These are phyloP conservation scores for Apiospora koreana DNA, from an alignment of 2,329 filamentous ascomycete genomes.

Conservation along the genomic window DNA sequence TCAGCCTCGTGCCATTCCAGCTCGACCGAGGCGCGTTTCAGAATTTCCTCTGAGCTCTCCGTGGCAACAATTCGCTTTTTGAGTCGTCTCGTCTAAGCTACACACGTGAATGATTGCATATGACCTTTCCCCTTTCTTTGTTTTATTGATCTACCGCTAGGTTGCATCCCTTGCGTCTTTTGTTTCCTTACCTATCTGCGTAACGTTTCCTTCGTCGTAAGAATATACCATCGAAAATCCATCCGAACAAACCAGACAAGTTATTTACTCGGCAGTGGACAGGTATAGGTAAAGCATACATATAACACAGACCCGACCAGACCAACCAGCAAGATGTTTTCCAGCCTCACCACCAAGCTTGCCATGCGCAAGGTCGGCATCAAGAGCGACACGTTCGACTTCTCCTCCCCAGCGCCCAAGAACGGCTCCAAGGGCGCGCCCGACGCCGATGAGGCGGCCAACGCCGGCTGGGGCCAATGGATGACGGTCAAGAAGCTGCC, in stretches of 20 bases:
- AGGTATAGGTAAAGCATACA: not conserved
- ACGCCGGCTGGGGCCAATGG: slow-evolving; percentile 40
- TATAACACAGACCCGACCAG: not conserved
- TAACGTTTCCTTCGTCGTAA: not conserved
- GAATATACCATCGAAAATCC: not conserved
- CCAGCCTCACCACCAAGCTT: slow-evolving; percentile 57
- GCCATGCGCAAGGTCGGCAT: slow-evolving; percentile 59
- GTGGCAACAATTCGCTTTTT: not conserved
- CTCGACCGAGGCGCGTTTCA: not conserved
- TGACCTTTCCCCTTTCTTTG: not conserved
- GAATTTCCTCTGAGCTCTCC: not conserved
- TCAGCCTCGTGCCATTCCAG: slow-evolving; percentile 6
- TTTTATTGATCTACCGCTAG: not conserved
- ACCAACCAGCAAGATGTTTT: slow-evolving; percentile 52
- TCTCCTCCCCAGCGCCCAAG: slow-evolving; percentile 34
- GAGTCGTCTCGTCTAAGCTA: not conserved
- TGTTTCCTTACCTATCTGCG: not conserved
- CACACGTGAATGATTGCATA: not conserved
- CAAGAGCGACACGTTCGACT: slow-evolving; percentile 50
- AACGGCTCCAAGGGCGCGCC: slow-evolving; percentile 32
- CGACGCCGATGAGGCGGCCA: slow-evolving; percentile 30
- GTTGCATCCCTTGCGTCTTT: not conserved
- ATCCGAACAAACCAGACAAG: not conserved
- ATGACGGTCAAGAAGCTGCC: slow-evolving; percentile 51
- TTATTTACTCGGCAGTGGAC: not conserved